Evolutionary conservation across 2,329 filamentous ascomycete genomes (phyloP), one percentile per base, ranked within the genome.

Genomic region (Blastomyces emzantsi): DNA sequence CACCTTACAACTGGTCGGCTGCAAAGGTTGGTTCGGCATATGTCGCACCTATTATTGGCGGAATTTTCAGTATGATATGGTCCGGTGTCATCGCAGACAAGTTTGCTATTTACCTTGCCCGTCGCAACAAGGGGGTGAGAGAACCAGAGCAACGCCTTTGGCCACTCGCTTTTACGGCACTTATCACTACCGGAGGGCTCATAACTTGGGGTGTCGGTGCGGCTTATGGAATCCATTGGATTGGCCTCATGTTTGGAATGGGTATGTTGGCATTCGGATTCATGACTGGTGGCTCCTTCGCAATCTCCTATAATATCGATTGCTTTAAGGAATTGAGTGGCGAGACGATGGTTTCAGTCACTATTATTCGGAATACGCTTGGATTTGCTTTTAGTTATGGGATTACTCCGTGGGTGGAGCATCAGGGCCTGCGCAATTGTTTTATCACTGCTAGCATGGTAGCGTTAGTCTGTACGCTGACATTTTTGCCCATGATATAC

Each of bases 91-190:
- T 65, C 28, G 61, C 61, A 52, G 73, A 66, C 67, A 70, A 62
- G 57, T 61, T 67, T 57, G 70, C 70, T 2, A 69, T 78, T n/a
- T 69, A 64, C 56, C 69, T 80, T 3, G 76, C 79, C 0, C 72
- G 75, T 4, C 73, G 76, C 30, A 79, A 79, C 67, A 69, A 73
- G 25, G 78, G 78, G 28, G 70, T 76, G 64, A 67, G 73, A 64
- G 71, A 76, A 60, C 76, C 77, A 1, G 77, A 79, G 67, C 60
- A 69, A 64, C 69, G 71, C 22, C 67, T 75, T 13, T 76, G 73
- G 74, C 66, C 71, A 17, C 67, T 71, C 28, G 47, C 64, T 19
- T 61, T 72, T 17, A 67, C 72, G 5, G 62, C 69, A 8, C n/a
- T 74, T 9, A 61, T 73, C 30, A 64, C 67, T 28, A 67, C 72